These are phyloP conservation scores for Paracorniculantispora psalliotae DNA, from an alignment of 2,329 filamentous ascomycete genomes.

Conservation along the genomic window DNA sequence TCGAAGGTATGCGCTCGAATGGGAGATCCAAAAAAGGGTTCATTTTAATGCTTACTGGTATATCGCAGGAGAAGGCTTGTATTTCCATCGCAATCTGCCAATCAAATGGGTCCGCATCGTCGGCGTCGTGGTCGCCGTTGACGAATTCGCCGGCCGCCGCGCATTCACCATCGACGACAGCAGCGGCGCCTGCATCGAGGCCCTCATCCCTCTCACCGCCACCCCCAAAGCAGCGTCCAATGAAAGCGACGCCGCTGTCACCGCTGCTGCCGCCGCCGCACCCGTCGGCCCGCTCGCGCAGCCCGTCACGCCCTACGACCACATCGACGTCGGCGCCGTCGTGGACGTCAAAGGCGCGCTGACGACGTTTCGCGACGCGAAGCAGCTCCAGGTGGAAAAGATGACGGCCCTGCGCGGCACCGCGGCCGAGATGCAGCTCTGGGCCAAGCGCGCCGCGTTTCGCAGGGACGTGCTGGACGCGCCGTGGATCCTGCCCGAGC, in stretches of 20 bases:
- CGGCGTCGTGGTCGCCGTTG: slow-evolving; percentile 62
- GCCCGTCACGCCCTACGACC: slow-evolving; percentile 18
- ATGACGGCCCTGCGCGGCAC: slow-evolving; percentile 46
- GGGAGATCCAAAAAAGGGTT: neutral
- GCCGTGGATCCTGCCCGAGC: slow-evolving; percentile 51
- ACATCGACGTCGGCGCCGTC: slow-evolving; percentile 48
- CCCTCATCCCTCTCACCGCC: slow-evolving; percentile 16
- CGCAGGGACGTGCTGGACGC: slow-evolving; percentile 42
- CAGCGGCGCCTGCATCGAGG: slow-evolving; percentile 54
- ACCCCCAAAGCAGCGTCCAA: neutral
- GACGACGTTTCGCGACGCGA: slow-evolving; percentile 40
- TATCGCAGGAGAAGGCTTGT: slow-evolving; percentile 41
- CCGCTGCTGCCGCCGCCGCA: neutral
- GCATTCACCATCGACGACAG: slow-evolving; percentile 62
- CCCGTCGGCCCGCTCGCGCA: neutral
- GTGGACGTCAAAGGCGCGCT: slow-evolving; percentile 54
- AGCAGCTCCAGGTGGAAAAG: slow-evolving; percentile 50
- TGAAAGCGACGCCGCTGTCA: neutral
- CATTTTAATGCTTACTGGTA: neutral
- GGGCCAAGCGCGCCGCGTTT: slow-evolving; percentile 51
- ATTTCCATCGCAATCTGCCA: slow-evolving; percentile 68
- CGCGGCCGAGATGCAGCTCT: slow-evolving; percentile 53
- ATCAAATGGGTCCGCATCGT: slow-evolving; percentile 70
- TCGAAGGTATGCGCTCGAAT: slow-evolving; percentile 41
- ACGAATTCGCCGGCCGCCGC: slow-evolving; percentile 42